These are phyloP conservation scores for Epipyxis sp. DNA, from an alignment of 108 stramenopile species.

Conservation along the genomic window DNA sequence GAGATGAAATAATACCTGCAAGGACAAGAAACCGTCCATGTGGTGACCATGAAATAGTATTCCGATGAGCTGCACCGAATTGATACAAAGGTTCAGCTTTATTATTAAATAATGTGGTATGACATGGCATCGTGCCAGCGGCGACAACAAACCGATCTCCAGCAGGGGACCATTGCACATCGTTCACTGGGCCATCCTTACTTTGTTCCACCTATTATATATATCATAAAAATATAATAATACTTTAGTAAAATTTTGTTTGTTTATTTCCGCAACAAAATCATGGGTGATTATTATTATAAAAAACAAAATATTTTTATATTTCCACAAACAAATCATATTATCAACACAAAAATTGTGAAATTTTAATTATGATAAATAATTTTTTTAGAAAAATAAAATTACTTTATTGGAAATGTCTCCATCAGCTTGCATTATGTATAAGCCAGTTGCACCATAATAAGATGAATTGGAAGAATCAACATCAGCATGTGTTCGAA, in stretches of 20 bases:
- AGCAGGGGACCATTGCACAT: slow-evolving; percentile 81
- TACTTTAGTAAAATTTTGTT: too few relatives aligned
- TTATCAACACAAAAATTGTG: too few relatives aligned
- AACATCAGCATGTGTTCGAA: slow-evolving; percentile 77
- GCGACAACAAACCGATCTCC: slow-evolving; percentile 71
- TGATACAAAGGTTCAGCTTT: slow-evolving; percentile 84
- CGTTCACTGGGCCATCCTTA: slow-evolving; percentile 64
- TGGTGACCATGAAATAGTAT: slow-evolving; percentile 77
- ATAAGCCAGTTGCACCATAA: slow-evolving; percentile 85
- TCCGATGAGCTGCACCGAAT: slow-evolving; percentile 86
- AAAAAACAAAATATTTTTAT: too few relatives aligned
- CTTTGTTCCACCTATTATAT: slow-evolving; percentile 21
- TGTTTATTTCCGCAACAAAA: too few relatives aligned
- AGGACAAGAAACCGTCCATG: slow-evolving; percentile 83
- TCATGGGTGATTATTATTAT: too few relatives aligned
- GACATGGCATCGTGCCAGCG: slow-evolving; percentile 83
- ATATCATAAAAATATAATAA: too few relatives aligned
- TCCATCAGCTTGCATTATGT: slow-evolving; percentile 63
- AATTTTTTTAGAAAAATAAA: too few relatives aligned
- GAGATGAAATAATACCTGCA: slow-evolving; percentile 68
- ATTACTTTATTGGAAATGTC: not conserved
- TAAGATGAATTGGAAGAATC: slow-evolving; percentile 86
- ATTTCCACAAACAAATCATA: too few relatives aligned
- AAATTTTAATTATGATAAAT: too few relatives aligned
- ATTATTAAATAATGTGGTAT: slow-evolving; percentile 79